A percentile compares a stretch with the other conserved stretches of the same genome.
These are phyloP conservation scores for Syzygium syzygioides DNA, from an alignment of 441 rosid species.

Conservation along the genomic window DNA sequence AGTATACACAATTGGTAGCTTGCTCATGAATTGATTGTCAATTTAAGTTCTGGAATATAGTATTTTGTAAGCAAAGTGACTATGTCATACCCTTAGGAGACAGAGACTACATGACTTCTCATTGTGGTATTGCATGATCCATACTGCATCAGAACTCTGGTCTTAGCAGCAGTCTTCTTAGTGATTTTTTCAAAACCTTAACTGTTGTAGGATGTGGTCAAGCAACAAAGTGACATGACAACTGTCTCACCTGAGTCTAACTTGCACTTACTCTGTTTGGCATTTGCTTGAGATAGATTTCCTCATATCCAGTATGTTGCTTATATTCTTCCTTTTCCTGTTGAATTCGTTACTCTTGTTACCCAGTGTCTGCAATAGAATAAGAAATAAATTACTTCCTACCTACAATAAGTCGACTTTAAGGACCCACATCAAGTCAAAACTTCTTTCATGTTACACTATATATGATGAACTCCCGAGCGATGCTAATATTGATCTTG, in stretches of 20 bases:
- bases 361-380: background rate
- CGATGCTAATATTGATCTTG: background rate
- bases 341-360: background rate
- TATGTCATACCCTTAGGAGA: background rate
- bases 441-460: background rate
- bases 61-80: background rate
- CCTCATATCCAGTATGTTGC: background rate
- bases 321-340: background rate
- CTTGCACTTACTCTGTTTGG: background rate
- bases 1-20: background rate
- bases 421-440: background rate
- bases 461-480: background rate
- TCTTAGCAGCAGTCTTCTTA: background rate
- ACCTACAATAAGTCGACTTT: background rate
- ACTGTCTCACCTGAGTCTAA: background rate
- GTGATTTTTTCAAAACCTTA: background rate
- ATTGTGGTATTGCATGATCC: background rate
- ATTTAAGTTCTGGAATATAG: background rate
- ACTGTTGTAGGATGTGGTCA: background rate
- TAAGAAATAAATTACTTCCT: background rate
- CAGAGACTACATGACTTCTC: background rate
- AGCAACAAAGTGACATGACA: background rate
- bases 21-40: background rate
- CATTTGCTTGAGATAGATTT: background rate
- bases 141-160: background rate